Percentiles rank a stretch among this genome's conserved stretches.
Evolutionary conservation across 2,329 filamentous ascomycete genomes (phyloP).

Genomic region (Colletotrichum melonis): DNA sequence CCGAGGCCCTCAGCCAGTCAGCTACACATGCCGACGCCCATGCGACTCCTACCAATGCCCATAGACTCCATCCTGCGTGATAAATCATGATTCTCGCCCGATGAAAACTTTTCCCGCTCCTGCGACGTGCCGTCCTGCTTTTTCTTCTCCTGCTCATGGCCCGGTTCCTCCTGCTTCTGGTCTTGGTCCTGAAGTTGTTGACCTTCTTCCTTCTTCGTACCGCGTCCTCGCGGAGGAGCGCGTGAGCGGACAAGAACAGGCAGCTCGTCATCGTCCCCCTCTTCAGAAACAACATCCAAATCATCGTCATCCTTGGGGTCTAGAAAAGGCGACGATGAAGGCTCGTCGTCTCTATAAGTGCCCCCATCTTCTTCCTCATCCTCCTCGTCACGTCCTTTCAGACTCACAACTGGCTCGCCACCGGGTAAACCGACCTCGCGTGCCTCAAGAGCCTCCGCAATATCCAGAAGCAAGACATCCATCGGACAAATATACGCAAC

Average conservation of each 20-base stretch:
- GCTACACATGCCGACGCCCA: conserved; percentile 36
- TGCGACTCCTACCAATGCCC: conserved; percentile 43
- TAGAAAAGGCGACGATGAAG: conserved; percentile 30
- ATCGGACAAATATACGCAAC: conserved; percentile 95
- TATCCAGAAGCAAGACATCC: conserved; percentile 89
- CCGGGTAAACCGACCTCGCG: conserved; percentile 77
- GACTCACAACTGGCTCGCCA: conserved; percentile 55
- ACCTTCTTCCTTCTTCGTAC: neutral
- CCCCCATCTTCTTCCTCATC: conserved; percentile 24
- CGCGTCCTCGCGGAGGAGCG: neutral
- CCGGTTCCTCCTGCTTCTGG: neutral
- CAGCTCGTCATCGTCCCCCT: conserved; percentile 38
- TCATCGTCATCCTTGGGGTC: conserved; percentile 41
- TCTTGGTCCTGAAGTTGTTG: neutral
- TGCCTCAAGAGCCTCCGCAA: conserved; percentile 81
- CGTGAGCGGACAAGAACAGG: conserved; percentile 25
- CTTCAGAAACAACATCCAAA: conserved; percentile 44
- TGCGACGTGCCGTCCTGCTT: neutral
- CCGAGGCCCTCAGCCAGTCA: conserved; percentile 32
- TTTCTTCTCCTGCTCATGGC: neutral
- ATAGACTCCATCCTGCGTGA: conserved; percentile 47
- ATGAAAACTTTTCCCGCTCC: conserved; percentile 26
- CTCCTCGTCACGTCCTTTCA: conserved; percentile 38
- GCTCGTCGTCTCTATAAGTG: conserved; percentile 25
- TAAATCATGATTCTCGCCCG: conserved; percentile 35